Evolutionary conservation across 768 basidiomycete species (phyloP).

Genomic region (Leccinellum rugosiceps): DNA sequence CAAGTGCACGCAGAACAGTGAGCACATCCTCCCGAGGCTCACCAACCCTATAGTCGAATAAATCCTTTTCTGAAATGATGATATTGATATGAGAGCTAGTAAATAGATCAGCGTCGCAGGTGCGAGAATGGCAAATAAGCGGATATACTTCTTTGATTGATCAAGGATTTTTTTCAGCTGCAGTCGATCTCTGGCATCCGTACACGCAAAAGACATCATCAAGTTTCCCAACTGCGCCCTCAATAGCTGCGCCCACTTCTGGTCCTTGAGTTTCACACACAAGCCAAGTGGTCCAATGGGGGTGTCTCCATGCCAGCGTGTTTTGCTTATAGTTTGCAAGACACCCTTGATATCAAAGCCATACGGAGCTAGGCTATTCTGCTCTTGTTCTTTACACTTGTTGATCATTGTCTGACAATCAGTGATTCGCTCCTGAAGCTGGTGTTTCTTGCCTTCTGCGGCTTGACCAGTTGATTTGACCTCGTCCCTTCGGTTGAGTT

Average conservation of each 20-base stretch:
- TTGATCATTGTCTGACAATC: slow-evolving; percentile 49
- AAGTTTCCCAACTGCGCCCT: slow-evolving; percentile 53
- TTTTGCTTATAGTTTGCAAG: slow-evolving; percentile 46
- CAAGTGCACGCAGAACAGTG: slow-evolving; percentile 80
- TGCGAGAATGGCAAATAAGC: slow-evolving; percentile 7
- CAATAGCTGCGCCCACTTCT: slow-evolving; percentile 64
- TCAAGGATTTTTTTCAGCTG: slow-evolving; percentile 55
- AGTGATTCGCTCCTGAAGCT: slow-evolving; percentile 41
- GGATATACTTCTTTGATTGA: slow-evolving; percentile 60
- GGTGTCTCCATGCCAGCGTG: slow-evolving; percentile 59
- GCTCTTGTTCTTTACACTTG: slow-evolving; percentile 47
- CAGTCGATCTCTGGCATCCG: slow-evolving; percentile 59
- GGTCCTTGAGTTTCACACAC: slow-evolving; percentile 71
- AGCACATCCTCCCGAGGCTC: slow-evolving; percentile 61
- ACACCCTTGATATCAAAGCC: slow-evolving; percentile 60
- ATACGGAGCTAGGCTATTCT: slow-evolving; percentile 58
- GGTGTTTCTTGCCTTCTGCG: slow-evolving; percentile 31
- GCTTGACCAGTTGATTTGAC: slow-evolving; percentile 36
- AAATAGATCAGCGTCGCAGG: slow-evolving; percentile 9
- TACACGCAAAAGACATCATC: slow-evolving; percentile 73
- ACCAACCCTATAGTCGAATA: slow-evolving; percentile 77
- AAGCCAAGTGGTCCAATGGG: slow-evolving; percentile 81
- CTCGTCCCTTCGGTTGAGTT: slow-evolving; percentile 28
- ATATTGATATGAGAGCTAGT: slow-evolving; percentile 48
- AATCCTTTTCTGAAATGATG: slow-evolving; percentile 64